phyloP scores from a whole-genome alignment of 2,329 filamentous ascomycete species.

The Septoria petroselini region DNA sequence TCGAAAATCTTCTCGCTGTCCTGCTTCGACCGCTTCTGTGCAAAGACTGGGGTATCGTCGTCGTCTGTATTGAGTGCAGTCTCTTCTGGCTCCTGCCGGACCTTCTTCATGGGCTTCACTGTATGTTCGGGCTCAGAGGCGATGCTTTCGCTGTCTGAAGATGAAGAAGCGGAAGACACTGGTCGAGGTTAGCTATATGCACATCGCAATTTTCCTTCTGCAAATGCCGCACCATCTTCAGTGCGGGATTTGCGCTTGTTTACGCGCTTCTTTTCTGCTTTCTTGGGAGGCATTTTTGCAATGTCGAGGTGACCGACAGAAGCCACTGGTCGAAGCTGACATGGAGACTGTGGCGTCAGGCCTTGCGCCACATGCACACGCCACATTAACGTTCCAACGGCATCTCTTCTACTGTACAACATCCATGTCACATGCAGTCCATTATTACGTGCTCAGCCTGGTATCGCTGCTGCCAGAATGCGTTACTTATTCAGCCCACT shows the following conservation, averaged over 20 bases:
- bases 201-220: too few relatives aligned
- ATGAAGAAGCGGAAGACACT: conserved; percentile 24
- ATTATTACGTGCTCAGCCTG: too few relatives aligned
- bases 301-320: neutral
- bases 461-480: too few relatives aligned
- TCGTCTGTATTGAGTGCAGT: conserved; percentile 1
- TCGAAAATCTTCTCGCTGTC: conserved; percentile 49
- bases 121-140: conserved; percentile 3
- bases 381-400: too few relatives aligned
- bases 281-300: conserved; percentile 24
- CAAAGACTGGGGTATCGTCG: conserved; percentile 4
- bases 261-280: conserved; percentile 26
- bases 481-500: too few relatives aligned
- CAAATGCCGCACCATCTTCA: conserved; percentile 14
- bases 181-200: neutral
- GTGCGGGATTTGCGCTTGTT: conserved; percentile 31
- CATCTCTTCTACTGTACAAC: too few relatives aligned
- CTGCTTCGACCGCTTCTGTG: conserved; percentile 11
- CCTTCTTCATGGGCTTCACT: neutral
- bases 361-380: too few relatives aligned
- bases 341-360: neutral
- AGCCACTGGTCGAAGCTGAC: neutral
- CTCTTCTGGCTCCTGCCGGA: neutral
- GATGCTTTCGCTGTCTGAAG: conserved; percentile 23
- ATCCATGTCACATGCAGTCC: too few relatives aligned